Conservation (phyloP, 2,329 filamentous ascomycete genomes). For the Aspergillus hortae region DNA sequence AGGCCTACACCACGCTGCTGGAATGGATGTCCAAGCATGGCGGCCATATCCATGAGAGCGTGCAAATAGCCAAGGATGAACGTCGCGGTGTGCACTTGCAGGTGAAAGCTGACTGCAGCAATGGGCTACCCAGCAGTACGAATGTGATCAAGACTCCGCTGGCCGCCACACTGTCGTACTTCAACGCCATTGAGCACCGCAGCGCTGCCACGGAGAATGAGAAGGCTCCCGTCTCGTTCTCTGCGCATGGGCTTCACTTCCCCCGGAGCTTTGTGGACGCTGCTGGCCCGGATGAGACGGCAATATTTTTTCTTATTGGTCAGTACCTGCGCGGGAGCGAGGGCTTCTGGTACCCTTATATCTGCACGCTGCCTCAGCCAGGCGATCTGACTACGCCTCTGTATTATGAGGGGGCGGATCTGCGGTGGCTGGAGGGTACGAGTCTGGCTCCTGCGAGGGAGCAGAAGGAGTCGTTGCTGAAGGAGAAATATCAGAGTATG, state of each 20-base stretch:
- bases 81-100: conserved; percentile 34
- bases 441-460: conserved; percentile 32
- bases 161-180: conserved; percentile 35
- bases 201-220: neutral
- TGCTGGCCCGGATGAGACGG: conserved; percentile 57
- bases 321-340: conserved; percentile 57
- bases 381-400: conserved; percentile 59
- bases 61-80: conserved; percentile 32
- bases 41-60: conserved; percentile 30
- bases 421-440: conserved; percentile 45
- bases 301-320: conserved; percentile 66
- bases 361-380: conserved; percentile 62
- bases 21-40: conserved; percentile 31
- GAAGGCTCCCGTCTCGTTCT: conserved; percentile 17
- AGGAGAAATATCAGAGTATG: conserved; percentile 34
- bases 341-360: conserved; percentile 68
- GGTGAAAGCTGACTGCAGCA: conserved; percentile 25
- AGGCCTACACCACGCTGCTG: conserved; percentile 27
- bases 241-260: conserved; percentile 40
- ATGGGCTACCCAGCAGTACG: conserved; percentile 26
- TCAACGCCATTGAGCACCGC: conserved; percentile 30
- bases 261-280: conserved; percentile 49
- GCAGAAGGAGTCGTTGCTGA: conserved; percentile 33
- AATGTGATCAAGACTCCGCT: conserved; percentile 35
- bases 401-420: conserved; percentile 62